Evolutionary conservation across 2,329 filamentous ascomycete species (phyloP), one percentile per base, ranked within the genome.

Genomic region (Coniochaeta sp.): DNA sequence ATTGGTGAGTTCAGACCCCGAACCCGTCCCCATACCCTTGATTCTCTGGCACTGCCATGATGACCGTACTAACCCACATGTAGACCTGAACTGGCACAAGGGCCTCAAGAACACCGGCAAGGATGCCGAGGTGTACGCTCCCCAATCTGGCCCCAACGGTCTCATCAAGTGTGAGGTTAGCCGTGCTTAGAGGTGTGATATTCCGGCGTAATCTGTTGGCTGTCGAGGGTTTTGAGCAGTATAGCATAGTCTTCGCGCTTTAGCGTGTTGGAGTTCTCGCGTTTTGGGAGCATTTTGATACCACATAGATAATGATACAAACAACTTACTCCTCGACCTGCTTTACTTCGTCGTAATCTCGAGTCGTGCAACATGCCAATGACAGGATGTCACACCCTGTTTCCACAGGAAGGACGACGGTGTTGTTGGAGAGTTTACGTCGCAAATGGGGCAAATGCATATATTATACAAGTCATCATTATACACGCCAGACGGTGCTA

Each of bases 41-140:
- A n/a, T n/a, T n/a, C n/a, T n/a, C n/a, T n/a, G n/a, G 28, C 16
- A 40, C 32, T 2, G 5, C 18, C 33, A 13, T 14, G n/a, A n/a
- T n/a, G n/a, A n/a, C n/a, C n/a, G n/a, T n/a, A 31, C 38, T 51
- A 51, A 55, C 24, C 28, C 26, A 7, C 9, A n/a, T n/a, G 3
- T 64, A 92, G 92, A 97, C 66, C 73, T 99, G 65, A 92, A 87
- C 72, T 99, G 94, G 94, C 89, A 96, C 79, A 95, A 97, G 70
- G 91, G 86, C 27, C 68, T 91, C 60, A 89, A 96, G 78, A 99
- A 99, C 73, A 96, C 89, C 0, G 94, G 94, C 70, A 87, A 89
- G 70, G 87, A 99, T 63, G 94, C 94, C 50, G 91, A 96, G 66
- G 92, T 99, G 18, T 96, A 94, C 63, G 91, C 89, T 26, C 94